These are phyloP conservation scores for Solanum chilense DNA, from an alignment of 257 asterid species.

Conservation along the genomic window DNA sequence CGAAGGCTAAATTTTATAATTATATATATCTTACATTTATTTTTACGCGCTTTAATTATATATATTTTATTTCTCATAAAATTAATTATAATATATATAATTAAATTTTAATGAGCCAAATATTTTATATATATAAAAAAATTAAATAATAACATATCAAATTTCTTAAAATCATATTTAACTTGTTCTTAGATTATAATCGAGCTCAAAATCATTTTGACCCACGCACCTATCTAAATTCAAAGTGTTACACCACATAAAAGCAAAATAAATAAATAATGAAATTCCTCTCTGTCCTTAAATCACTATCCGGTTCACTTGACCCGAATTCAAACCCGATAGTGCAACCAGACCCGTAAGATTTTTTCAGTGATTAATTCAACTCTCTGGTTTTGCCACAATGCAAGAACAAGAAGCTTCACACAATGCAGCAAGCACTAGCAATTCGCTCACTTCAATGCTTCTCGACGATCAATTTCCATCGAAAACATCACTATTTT, in stretches of 20 bases:
- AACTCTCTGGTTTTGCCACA: not conserved
- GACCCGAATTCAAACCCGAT: not conserved
- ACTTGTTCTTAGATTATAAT: too few relatives aligned
- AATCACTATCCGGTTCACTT: not conserved
- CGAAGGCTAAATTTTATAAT: fast-evolving
- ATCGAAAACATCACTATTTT: not conserved
- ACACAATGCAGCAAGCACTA: not conserved
- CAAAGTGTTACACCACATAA: too few relatives aligned
- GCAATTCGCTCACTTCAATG: not conserved
- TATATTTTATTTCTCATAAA: not conserved
- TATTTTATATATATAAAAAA: too few relatives aligned
- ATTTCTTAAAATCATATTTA: too few relatives aligned
- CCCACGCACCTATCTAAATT: not conserved
- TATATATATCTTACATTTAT: not conserved
- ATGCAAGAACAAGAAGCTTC: not conserved
- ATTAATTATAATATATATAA: too few relatives aligned
- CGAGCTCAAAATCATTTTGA: not conserved
- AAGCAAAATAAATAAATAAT: not conserved
- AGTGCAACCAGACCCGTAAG: not conserved
- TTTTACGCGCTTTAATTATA: not conserved
- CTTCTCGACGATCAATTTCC: not conserved
- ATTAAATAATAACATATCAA: too few relatives aligned
- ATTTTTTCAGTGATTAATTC: not conserved
- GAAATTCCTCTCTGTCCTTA: not conserved
- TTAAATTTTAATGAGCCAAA: too few relatives aligned